phyloP scores from a whole-genome alignment of 441 rosid genomes.

The Isatis lusitanica region DNA sequence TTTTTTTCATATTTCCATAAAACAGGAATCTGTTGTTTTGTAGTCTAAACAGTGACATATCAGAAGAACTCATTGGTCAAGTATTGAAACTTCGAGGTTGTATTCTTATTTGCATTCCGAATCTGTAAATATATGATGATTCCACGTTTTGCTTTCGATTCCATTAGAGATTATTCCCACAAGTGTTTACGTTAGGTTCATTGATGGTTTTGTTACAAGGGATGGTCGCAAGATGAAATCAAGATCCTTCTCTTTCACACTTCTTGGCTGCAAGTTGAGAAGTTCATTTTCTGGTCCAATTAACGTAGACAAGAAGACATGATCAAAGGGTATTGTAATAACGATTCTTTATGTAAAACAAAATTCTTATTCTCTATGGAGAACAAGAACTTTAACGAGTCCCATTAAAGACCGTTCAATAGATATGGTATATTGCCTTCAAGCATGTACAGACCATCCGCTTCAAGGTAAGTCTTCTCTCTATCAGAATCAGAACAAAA shows the following conservation, averaged over 20 bases:
- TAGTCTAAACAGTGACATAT: constrained; percentile 34
- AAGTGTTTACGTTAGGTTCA: background rate
- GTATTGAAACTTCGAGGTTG: constrained; percentile 10
- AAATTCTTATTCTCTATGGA: constrained; percentile 34
- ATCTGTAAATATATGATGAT: constrained; percentile 23
- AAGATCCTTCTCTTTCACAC: background rate
- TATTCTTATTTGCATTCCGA: constrained; percentile 9
- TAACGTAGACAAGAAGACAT: constrained; percentile 9
- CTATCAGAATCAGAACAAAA: constrained; percentile 34
- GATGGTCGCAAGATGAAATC: background rate
- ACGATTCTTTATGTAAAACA: constrained; percentile 9
- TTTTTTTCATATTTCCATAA: constrained; percentile 31
- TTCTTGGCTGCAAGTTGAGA: constrained; percentile 1
- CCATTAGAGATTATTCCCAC: background rate
- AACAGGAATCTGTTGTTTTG: constrained; percentile 33
- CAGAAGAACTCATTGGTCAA: constrained; percentile 9
- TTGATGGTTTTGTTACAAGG: background rate
- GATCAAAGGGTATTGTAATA: constrained; percentile 6
- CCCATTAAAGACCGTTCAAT: constrained; percentile 17
- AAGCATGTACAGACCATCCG: constrained; percentile 27
- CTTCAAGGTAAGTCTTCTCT: constrained; percentile 24
- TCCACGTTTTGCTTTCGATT: constrained; percentile 8
- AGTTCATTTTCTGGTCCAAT: constrained; percentile 7
- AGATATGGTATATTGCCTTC: constrained; percentile 7
- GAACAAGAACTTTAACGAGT: constrained; percentile 12